phyloP scores from a whole-genome alignment of 2,329 filamentous ascomycete genomes.

The Mariannaea elegans region DNA sequence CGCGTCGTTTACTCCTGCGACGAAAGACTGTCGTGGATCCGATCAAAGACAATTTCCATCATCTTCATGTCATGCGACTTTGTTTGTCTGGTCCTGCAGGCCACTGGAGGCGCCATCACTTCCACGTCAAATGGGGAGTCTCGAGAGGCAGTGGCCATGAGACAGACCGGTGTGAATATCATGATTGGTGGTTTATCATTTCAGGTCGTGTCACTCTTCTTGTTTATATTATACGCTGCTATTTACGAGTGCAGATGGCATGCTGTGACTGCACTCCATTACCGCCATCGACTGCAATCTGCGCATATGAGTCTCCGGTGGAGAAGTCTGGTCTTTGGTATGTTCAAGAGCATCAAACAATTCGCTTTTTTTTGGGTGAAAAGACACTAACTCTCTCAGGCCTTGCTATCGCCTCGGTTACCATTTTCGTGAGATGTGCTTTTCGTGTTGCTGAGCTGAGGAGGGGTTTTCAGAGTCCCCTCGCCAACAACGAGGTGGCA shows the following conservation, averaged over 20 bases:
- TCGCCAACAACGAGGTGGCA: conserved; percentile 61
- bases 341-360: not conserved
- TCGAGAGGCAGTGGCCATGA: not conserved
- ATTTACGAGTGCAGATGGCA: not conserved
- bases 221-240: not conserved
- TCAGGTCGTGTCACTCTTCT: not conserved
- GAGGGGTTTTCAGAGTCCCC: conserved; percentile 64
- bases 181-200: not conserved
- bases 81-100: not conserved
- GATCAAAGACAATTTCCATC: not conserved
- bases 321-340: not conserved
- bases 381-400: not conserved
- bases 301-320: not conserved
- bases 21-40: not conserved
- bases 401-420: not conserved
- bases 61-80: not conserved
- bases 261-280: not conserved
- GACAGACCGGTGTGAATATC: not conserved
- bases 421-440: conserved; percentile 66
- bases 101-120: not conserved
- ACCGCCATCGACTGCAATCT: not conserved
- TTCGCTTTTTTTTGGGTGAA: conserved; percentile 43
- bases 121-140: not conserved
- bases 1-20: not conserved
- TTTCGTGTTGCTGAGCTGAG: conserved; percentile 71